Conservation (phyloP, 768 basidiomycete species). For the Suillus luteus region DNA sequence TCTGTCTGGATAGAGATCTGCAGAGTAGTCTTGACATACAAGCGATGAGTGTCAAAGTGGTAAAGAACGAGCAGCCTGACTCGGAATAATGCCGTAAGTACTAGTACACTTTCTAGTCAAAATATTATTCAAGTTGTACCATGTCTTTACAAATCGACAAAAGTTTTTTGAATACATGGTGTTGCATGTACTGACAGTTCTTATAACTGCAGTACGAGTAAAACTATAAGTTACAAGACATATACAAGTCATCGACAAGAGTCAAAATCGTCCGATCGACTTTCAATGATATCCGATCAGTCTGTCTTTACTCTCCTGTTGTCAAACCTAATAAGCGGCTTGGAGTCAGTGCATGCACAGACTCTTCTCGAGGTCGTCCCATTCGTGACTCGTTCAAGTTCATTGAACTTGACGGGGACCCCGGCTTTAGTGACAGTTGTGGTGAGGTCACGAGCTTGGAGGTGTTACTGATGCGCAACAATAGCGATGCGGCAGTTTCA, state of each 20-base stretch:
- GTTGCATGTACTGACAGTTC: neutral
- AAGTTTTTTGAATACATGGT: neutral
- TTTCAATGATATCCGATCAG: neutral
- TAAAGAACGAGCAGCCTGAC: neutral
- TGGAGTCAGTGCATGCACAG: conserved; percentile 27
- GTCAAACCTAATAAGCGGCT: conserved; percentile 27
- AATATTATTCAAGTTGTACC: no score
- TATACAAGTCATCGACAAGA: neutral
- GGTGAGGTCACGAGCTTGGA: conserved; percentile 30
- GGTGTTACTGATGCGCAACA: conserved; percentile 59
- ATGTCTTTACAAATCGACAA: neutral
- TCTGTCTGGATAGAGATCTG: conserved; percentile 8
- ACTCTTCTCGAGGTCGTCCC: neutral
- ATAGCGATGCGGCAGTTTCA: conserved; percentile 66
- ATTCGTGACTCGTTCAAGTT: no score
- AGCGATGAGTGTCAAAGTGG: neutral
- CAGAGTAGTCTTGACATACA: conserved; percentile 19
- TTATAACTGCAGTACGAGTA: neutral
- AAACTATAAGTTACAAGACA: neutral
- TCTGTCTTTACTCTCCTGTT: neutral
- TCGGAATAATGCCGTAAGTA: neutral
- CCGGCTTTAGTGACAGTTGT: conserved; percentile 10
- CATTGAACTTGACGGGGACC: neutral
- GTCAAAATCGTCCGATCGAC: neutral
- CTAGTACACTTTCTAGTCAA: neutral